These are phyloP conservation scores for Tetracladium marchalianum DNA, from an alignment of 495 filamentous ascomycete species.

Conservation along the genomic window DNA sequence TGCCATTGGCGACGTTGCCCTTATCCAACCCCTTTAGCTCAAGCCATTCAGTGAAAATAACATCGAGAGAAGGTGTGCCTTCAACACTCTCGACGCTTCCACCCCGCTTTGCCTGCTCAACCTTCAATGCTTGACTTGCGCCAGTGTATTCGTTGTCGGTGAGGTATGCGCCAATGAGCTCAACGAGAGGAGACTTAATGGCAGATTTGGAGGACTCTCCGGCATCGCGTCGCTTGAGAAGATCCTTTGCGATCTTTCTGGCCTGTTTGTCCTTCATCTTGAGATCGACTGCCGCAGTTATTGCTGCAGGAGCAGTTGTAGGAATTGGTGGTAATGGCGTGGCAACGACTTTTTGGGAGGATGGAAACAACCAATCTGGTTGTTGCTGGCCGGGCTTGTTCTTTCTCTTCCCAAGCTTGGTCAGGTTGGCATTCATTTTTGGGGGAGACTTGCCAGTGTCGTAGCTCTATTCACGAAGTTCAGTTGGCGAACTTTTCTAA, in stretches of 20 bases:
- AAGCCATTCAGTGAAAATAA: conserved; percentile 40
- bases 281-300: conserved; percentile 1
- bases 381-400: conserved; percentile 6
- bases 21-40: conserved; percentile 13
- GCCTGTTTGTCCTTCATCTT: conserved; percentile 11
- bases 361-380: conserved; percentile 20
- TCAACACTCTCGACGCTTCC: conserved; percentile 22
- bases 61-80: conserved; percentile 28
- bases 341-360: conserved; percentile 1
- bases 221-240: conserved; percentile 13
- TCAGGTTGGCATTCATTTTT: conserved; percentile 18
- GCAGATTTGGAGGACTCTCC: conserved; percentile 13
- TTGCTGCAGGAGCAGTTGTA: neutral
- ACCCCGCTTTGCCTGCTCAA: conserved; percentile 41
- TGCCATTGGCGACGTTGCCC: neutral
- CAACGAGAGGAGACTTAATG: conserved; percentile 49
- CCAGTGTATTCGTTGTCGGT: conserved; percentile 51
- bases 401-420: conserved; percentile 19
- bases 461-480: neutral
- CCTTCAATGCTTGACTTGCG: conserved; percentile 47
- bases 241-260: conserved; percentile 15
- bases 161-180: conserved; percentile 58
- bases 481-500: neutral
- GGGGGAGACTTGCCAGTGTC: conserved; percentile 7
- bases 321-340: neutral